These are phyloP conservation scores for Fusarium tricinctum DNA, from an alignment of 2,329 filamentous ascomycete genomes.

Conservation along the genomic window DNA sequence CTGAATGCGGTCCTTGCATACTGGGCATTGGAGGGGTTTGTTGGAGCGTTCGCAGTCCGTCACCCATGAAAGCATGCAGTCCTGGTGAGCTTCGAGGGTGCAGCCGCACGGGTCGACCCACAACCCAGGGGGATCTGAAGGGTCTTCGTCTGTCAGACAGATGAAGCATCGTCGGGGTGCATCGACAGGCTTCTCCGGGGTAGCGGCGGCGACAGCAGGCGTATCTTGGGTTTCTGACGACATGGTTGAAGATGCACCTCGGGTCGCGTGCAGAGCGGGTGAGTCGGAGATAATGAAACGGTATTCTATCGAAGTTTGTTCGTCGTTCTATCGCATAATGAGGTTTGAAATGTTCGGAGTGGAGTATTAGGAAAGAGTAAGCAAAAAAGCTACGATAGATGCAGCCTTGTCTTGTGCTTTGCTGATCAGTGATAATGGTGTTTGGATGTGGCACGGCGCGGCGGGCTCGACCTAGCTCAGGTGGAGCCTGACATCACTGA, in stretches of 20 bases:
- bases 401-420: conserved; percentile 23
- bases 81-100: conserved; percentile 90
- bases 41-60: conserved; percentile 82
- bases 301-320: background rate
- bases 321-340: conserved; percentile 29
- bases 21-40: conserved; percentile 83
- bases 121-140: conserved; percentile 61
- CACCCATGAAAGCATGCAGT: conserved; percentile 91
- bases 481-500: conserved; percentile 42
- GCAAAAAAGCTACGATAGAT: background rate
- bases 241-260: conserved; percentile 28
- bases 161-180: conserved; percentile 70
- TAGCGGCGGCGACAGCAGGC: conserved; percentile 3
- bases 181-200: conserved; percentile 37
- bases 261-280: conserved; percentile 32
- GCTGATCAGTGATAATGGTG: conserved; percentile 25
- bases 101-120: conserved; percentile 95
- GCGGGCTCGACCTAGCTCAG: conserved; percentile 27
- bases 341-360: background rate
- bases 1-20: conserved; percentile 87
- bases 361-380: background rate
- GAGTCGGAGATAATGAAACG: background rate
- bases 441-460: conserved; percentile 24
- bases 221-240: conserved; percentile 29
- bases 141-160: conserved; percentile 70